A percentile compares a stretch with the other conserved stretches of the same genome.
Conservation (phyloP, 2,329 filamentous ascomycete genomes). For the Pseudopyrenochaeta lycopersici region DNA sequence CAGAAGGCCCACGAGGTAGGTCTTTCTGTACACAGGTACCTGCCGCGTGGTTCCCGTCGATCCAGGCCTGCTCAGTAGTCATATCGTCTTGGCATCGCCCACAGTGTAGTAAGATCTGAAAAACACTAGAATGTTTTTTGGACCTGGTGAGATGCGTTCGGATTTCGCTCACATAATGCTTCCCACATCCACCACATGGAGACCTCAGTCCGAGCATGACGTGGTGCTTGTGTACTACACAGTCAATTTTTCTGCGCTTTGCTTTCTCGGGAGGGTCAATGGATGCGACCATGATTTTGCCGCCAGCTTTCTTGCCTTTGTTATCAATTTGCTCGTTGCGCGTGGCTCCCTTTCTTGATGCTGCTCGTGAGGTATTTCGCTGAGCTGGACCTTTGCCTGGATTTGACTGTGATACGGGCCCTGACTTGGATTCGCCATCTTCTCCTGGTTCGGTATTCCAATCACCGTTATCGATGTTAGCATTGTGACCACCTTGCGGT, state of each 20-base stretch:
- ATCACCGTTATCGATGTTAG: neutral
- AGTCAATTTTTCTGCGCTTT: slow-evolving; percentile 3
- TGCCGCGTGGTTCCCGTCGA: neutral
- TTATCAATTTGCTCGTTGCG: neutral
- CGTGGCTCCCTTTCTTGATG: neutral
- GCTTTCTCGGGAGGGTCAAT: neutral
- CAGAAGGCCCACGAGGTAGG: neutral
- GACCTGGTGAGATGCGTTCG: slow-evolving; percentile 10
- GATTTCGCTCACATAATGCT: slow-evolving; percentile 7
- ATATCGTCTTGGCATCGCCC: slow-evolving; percentile 8
- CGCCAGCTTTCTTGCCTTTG: neutral
- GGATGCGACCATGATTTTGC: neutral
- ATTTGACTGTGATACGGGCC: neutral
- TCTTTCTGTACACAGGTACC: slow-evolving; percentile 2
- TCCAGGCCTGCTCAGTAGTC: slow-evolving; percentile 1
- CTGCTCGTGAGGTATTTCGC: neutral
- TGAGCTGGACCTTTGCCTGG: neutral
- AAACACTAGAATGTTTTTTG: neutral
- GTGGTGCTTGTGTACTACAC: slow-evolving; percentile 10
- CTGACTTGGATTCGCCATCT: neutral
- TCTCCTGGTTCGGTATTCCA: neutral
- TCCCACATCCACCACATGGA: slow-evolving; percentile 8
- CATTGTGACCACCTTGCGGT: neutral
- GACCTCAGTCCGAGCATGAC: neutral
- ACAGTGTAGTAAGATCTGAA: slow-evolving; percentile 5